A percentile compares a stretch with the other conserved stretches of the same genome.
Evolutionary conservation across 805 yeast species (phyloP).

Genomic region (Candida morakotiae): DNA sequence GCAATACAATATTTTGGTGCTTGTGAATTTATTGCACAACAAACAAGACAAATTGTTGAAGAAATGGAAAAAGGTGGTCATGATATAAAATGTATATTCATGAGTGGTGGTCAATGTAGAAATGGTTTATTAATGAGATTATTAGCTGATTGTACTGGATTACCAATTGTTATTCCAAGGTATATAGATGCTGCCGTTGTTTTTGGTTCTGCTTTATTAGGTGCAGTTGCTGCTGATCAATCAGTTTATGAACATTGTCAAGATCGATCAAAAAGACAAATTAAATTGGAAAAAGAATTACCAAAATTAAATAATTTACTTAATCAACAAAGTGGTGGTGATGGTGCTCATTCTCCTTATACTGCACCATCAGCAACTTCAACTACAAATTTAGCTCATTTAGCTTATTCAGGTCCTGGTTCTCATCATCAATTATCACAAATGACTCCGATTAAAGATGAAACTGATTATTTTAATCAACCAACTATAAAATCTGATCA

Average conservation of each 20-base stretch:
- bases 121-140: slow-evolving; percentile 85
- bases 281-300: slow-evolving; percentile 24
- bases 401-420: slow-evolving; percentile 35
- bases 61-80: slow-evolving; percentile 82
- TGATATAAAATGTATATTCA: slow-evolving; percentile 65
- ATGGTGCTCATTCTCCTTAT: slow-evolving; percentile 49
- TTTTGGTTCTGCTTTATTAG: slow-evolving; percentile 90
- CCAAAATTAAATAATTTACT: slow-evolving; percentile 21
- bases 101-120: slow-evolving; percentile 97
- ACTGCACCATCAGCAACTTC: slow-evolving; percentile 80
- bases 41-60: slow-evolving; percentile 91
- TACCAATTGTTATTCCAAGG: slow-evolving; percentile 88
- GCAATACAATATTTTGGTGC: slow-evolving; percentile 89
- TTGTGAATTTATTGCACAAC: slow-evolving; percentile 96
- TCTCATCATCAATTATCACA: slow-evolving; percentile 24
- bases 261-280: slow-evolving; percentile 30
- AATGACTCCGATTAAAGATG: slow-evolving; percentile 39
- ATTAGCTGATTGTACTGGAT: slow-evolving; percentile 87
- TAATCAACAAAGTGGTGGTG: slow-evolving; percentile 6
- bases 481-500: slow-evolving; percentile 11
- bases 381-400: slow-evolving; percentile 50
- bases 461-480: slow-evolving; percentile 38
- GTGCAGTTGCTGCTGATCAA: slow-evolving; percentile 87
- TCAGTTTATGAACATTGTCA: slow-evolving; percentile 38
- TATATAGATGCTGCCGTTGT: slow-evolving; percentile 97